Evolutionary conservation across 2,329 filamentous ascomycete genomes (phyloP).

Genomic region (Aureobasidium mangrovei): DNA sequence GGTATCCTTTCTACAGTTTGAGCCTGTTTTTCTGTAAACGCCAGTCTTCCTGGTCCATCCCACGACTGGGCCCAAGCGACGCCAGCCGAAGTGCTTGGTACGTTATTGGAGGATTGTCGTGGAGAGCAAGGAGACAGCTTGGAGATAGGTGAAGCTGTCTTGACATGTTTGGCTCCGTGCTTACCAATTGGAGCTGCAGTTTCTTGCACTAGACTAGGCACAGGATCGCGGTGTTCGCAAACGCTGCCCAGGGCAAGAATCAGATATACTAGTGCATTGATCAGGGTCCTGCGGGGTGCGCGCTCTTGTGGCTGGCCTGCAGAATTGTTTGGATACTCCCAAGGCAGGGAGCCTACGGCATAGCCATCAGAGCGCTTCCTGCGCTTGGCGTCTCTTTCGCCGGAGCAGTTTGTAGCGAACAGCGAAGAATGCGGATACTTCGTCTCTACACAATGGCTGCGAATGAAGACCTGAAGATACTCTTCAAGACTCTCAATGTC

Average conservation of each 20-base stretch:
- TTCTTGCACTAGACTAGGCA: slow-evolving; percentile 51
- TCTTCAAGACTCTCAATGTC: slow-evolving; percentile 43
- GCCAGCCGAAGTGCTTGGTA: neutral
- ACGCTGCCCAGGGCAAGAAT: slow-evolving; percentile 83
- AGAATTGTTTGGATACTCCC: neutral
- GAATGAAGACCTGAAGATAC: slow-evolving; percentile 34
- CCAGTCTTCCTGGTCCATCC: slow-evolving; percentile 21
- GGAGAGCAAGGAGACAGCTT: slow-evolving; percentile 33
- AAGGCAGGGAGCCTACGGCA: neutral
- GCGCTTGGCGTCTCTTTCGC: slow-evolving; percentile 14
- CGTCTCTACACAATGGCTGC: neutral
- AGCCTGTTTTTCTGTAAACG: slow-evolving; percentile 4
- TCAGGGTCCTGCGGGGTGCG: slow-evolving; percentile 39
- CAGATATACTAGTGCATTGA: slow-evolving; percentile 72
- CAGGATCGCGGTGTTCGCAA: slow-evolving; percentile 45
- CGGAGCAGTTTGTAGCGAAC: slow-evolving; percentile 4
- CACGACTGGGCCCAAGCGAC: slow-evolving; percentile 22
- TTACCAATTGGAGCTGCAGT: slow-evolving; percentile 12
- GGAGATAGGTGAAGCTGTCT: slow-evolving; percentile 18
- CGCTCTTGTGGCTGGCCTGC: neutral
- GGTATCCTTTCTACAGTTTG: slow-evolving; percentile 66
- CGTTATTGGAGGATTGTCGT: slow-evolving; percentile 24
- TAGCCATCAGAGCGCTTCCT: neutral
- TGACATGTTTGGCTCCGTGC: slow-evolving; percentile 19
- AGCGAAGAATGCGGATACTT: slow-evolving; percentile 10